Evolutionary conservation across 2,329 filamentous ascomycete genomes (phyloP).

Genomic region (Arthrocladium fulminans): DNA sequence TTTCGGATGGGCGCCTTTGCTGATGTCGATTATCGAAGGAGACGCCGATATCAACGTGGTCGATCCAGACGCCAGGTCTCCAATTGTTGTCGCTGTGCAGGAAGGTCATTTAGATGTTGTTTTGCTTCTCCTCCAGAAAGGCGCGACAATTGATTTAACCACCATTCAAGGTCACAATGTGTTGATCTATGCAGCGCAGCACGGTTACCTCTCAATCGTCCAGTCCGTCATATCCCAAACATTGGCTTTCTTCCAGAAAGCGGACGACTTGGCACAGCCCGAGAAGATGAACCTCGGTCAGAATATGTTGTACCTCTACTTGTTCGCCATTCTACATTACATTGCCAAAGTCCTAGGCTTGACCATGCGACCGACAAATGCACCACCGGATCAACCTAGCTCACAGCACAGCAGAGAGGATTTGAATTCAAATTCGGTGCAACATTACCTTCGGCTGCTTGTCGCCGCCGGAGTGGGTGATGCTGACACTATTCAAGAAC

Average conservation of each 20-base stretch:
- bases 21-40: neutral
- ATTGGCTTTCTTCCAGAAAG: too few relatives aligned
- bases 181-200: neutral
- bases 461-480: neutral
- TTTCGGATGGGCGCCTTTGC: neutral
- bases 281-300: too few relatives aligned
- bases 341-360: too few relatives aligned
- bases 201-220: too few relatives aligned
- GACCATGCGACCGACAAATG: too few relatives aligned
- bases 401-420: neutral
- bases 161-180: neutral
- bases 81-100: neutral
- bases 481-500: neutral
- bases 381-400: neutral
- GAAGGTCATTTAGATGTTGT: neutral
- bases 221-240: too few relatives aligned
- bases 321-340: too few relatives aligned
- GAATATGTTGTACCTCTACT: too few relatives aligned
- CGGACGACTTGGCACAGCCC: too few relatives aligned
- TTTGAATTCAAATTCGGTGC: neutral
- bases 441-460: neutral
- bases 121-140: neutral
- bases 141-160: neutral
- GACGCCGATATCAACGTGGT: neutral
- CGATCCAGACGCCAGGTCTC: neutral